phyloP scores from a whole-genome alignment of 2,329 filamentous ascomycete species.

The Scytalidium sp. region DNA sequence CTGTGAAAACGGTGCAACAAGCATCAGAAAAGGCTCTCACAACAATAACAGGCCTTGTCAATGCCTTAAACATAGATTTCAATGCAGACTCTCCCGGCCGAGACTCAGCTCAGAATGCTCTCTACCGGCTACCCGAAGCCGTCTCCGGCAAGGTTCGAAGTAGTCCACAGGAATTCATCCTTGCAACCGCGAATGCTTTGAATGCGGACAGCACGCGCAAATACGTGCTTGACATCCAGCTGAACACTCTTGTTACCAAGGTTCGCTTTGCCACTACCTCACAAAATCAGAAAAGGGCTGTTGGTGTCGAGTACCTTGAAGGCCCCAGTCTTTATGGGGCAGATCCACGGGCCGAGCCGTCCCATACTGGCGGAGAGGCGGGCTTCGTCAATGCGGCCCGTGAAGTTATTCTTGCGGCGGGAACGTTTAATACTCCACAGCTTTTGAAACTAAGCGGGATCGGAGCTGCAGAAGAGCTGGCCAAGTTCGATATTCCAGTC shows the following conservation, averaged over 20 bases:
- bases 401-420: constrained; percentile 47
- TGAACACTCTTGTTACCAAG: constrained; percentile 33
- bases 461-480: constrained; percentile 37
- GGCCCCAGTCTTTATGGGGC: constrained; percentile 40
- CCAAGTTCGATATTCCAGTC: constrained; percentile 44
- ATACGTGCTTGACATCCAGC: constrained; percentile 6
- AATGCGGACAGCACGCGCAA: constrained; percentile 13
- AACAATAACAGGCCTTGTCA: constrained; percentile 9
- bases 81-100: constrained; percentile 18
- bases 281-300: constrained; percentile 29
- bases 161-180: constrained; percentile 20
- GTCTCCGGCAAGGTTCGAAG: constrained; percentile 12
- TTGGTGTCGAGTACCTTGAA: constrained; percentile 38
- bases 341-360: too few relatives aligned
- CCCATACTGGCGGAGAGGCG: too few relatives aligned
- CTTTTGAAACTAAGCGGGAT: constrained; percentile 45
- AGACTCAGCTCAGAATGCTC: constrained; percentile 15
- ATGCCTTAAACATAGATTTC: constrained; percentile 15
- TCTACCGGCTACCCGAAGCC: constrained; percentile 22
- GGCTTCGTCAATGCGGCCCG: constrained; percentile 32
- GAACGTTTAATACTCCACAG: constrained; percentile 44
- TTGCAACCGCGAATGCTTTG: constrained; percentile 16
- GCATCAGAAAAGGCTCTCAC: constrained; percentile 6
- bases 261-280: constrained; percentile 32
- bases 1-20: constrained; percentile 5